Evolutionary conservation across 1,284 basidiomycete species (phyloP), one percentile per base, ranked within the genome.

Genomic region (Leccinum huronense): DNA sequence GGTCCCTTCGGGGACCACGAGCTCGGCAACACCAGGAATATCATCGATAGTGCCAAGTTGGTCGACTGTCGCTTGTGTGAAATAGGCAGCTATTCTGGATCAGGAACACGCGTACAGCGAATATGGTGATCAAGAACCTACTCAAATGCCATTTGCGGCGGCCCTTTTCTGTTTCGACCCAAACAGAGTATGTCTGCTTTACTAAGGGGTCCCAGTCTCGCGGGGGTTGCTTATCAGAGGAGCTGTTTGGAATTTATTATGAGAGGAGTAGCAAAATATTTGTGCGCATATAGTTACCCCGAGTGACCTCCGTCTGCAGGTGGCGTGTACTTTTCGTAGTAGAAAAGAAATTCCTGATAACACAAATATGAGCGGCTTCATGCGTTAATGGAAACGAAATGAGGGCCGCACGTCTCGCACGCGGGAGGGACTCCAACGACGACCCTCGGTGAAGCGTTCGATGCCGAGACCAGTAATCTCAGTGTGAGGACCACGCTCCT

Each of bases 181-280:
- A 89, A 45, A 89, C 90, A 1, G 89, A 90, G 71, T 91, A 91
- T 1, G 89, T 91, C 72, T 91, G 89, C 74, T 91, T 91, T 66
- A 91, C 86, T 51, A 90, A 79, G 7, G 84, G 85, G 69, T 91
- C 87, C 84, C 87, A 89, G 65, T 86, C 85, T 60, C 84, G 81
- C 45, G 80, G 82, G n/a, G 84, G 83, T 63, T 81, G 79, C 57
- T 77, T 79, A 62, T 80, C 79, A 27, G 76, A 70, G 9, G 69
- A 59, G 53, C 75, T 79, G 62, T 64, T 70, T 69, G 33, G 23
- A 54, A 63, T 61, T 61, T 64, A 66, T 40, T 62, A 60, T 69
- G 62, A 69, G 62, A 69, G 64, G 61, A 55, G 61, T 36, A 57
- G 51, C 8, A 56, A 54, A 40, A 58, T 13, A 58, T 27, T 36